A percentile compares a stretch with the other conserved stretches of the same genome.
Conservation (phyloP, 139 green algal genomes). For the Trebouxia sp. region DNA sequence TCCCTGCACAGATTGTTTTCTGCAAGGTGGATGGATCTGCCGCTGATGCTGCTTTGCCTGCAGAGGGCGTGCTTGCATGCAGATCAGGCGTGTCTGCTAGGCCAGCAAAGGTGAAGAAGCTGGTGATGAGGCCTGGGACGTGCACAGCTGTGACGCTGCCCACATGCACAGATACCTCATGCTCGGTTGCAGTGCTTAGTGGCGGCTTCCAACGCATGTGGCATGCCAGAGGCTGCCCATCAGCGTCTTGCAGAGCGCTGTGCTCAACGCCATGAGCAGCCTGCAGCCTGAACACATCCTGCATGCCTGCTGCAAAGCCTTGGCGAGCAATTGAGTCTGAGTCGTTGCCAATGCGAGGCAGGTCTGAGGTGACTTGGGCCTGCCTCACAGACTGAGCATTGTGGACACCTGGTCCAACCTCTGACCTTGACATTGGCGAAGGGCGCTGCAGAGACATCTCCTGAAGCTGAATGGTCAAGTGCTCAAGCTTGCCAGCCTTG, state of each 20-base stretch:
- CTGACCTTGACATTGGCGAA: not conserved
- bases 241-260: not conserved
- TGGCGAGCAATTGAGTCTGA: no score
- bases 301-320: not conserved
- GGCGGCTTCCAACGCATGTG: constrained; percentile 30
- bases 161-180: constrained; percentile 23
- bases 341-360: no score
- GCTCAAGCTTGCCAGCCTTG: not conserved
- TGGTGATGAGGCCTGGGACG: constrained; percentile 17
- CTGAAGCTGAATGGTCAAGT: not conserved
- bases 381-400: no score
- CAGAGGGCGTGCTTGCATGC: no score
- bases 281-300: constrained; percentile 17
- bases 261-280: constrained; percentile 23
- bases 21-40: no score
- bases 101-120: constrained; percentile 2
- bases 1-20: no score
- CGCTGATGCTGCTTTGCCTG: not conserved
- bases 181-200: not conserved
- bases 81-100: no score
- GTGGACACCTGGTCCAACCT: no score
- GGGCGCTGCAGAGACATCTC: not conserved
- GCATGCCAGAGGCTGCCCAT: constrained; percentile 6
- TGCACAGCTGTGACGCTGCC: constrained; percentile 20
- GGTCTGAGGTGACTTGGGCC: no score